A percentile compares a stretch with the other conserved stretches of the same genome.
Evolutionary conservation across 306 rosid species (phyloP).

Genomic region (Cicer cuneatum): DNA sequence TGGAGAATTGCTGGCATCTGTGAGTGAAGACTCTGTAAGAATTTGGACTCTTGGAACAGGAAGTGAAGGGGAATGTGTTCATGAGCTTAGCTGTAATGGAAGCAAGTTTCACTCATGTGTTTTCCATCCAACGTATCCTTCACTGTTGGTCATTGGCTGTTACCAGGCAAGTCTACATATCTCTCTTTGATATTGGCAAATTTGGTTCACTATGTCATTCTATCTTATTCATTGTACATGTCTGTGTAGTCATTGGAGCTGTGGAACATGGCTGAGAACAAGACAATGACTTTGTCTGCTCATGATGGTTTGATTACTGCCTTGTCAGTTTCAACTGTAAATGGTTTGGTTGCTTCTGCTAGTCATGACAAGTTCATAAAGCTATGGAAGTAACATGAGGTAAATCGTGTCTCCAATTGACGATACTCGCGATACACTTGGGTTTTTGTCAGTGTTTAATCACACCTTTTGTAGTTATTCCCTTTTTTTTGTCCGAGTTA

Average conservation of each 20-base stretch:
- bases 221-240: background rate
- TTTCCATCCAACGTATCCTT: conserved; percentile 86
- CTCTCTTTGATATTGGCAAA: background rate
- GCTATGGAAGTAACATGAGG: conserved; percentile 68
- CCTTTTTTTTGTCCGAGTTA: conserved; percentile 32
- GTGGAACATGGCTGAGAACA: conserved; percentile 92
- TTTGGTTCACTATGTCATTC: conserved; percentile 14
- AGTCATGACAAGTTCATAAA: conserved; percentile 89
- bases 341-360: conserved; percentile 89
- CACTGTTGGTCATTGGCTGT: conserved; percentile 92
- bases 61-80: conserved; percentile 81
- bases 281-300: conserved; percentile 89
- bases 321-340: conserved; percentile 75
- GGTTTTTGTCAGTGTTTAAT: conserved; percentile 41
- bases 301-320: conserved; percentile 89
- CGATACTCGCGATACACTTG: conserved; percentile 35
- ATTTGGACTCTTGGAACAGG: conserved; percentile 91
- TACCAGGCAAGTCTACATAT: conserved; percentile 72
- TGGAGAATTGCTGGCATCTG: conserved; percentile 90
- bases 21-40: conserved; percentile 93
- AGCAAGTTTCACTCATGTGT: conserved; percentile 83
- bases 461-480: conserved; percentile 38
- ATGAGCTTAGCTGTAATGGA: conserved; percentile 88
- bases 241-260: conserved; percentile 87
- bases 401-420: conserved; percentile 37